A percentile compares a stretch with the other conserved stretches of the same genome.
Conservation (phyloP, 805 yeast species). For the Lachancea sp. region DNA sequence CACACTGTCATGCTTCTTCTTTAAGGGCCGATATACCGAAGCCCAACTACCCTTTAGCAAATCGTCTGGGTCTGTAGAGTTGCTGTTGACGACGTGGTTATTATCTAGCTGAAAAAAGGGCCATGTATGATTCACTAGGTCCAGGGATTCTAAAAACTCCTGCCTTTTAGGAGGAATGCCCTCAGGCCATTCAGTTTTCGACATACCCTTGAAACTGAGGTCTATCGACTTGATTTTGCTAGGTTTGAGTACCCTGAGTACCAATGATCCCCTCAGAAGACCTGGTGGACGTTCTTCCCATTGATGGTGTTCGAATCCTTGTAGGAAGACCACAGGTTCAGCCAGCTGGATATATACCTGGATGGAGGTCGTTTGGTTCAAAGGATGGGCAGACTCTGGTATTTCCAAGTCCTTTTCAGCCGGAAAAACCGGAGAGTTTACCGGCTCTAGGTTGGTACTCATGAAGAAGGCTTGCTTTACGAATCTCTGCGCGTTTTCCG, state of each 20-base stretch:
- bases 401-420: slow-evolving; percentile 45
- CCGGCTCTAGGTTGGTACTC: slow-evolving; percentile 17
- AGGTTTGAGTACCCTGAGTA: slow-evolving; percentile 63
- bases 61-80: slow-evolving; percentile 12
- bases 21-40: slow-evolving; percentile 23
- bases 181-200: slow-evolving; percentile 94
- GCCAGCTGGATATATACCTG: slow-evolving; percentile 69
- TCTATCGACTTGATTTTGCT: slow-evolving; percentile 59
- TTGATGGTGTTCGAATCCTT: slow-evolving; percentile 71
- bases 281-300: slow-evolving; percentile 65
- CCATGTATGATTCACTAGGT: slow-evolving; percentile 79
- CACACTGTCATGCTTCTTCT: slow-evolving; percentile 14
- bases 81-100: slow-evolving; percentile 24
- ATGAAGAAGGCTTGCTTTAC: background rate
- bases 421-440: slow-evolving; percentile 45
- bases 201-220: slow-evolving; percentile 57
- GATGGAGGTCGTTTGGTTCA: slow-evolving; percentile 56
- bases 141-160: slow-evolving; percentile 58
- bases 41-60: slow-evolving; percentile 21
- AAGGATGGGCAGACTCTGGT: slow-evolving; percentile 38
- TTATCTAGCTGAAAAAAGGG: slow-evolving; percentile 67
- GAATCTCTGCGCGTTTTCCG: background rate
- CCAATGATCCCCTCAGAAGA: slow-evolving; percentile 71
- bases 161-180: slow-evolving; percentile 89
- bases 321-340: slow-evolving; percentile 72